Conservation (phyloP, 2,329 filamentous ascomycete species). For the Ceratocystis alfenasii region DNA sequence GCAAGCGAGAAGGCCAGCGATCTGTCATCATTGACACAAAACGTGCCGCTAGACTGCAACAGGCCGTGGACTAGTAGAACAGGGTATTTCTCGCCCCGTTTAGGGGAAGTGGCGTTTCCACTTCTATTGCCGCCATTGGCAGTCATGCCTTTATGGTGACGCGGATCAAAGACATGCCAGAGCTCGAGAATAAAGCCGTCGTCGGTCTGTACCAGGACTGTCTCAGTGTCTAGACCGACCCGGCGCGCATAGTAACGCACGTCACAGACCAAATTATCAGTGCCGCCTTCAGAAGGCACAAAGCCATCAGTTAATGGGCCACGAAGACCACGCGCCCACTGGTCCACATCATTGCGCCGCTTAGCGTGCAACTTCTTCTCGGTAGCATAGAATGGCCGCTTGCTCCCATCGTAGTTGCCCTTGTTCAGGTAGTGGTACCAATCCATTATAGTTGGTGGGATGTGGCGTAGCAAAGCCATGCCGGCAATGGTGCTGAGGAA, state of each 20-base stretch:
- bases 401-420: slow-evolving; percentile 43
- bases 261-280: slow-evolving; percentile 66
- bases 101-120: neutral
- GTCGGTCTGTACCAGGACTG: slow-evolving; percentile 76
- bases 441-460: slow-evolving; percentile 41
- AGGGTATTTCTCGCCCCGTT: slow-evolving; percentile 49
- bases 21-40: slow-evolving; percentile 80
- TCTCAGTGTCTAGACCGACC: slow-evolving; percentile 76
- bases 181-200: slow-evolving; percentile 84
- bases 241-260: slow-evolving; percentile 75
- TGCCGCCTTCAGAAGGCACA: slow-evolving; percentile 64
- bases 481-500: slow-evolving; percentile 68
- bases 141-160: slow-evolving; percentile 42
- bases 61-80: slow-evolving; percentile 80
- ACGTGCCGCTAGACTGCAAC: slow-evolving; percentile 76
- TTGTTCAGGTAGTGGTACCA: slow-evolving; percentile 44
- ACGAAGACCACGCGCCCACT: slow-evolving; percentile 40
- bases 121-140: neutral
- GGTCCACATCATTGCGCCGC: slow-evolving; percentile 45
- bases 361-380: slow-evolving; percentile 49
- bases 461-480: slow-evolving; percentile 57
- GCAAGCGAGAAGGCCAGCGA: slow-evolving; percentile 85
- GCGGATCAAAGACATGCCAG: slow-evolving; percentile 79
- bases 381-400: slow-evolving; percentile 60
- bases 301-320: slow-evolving; percentile 38